phyloP scores from a whole-genome alignment of 352 stramenopile species.

The Thalassiosira pacifica region DNA sequence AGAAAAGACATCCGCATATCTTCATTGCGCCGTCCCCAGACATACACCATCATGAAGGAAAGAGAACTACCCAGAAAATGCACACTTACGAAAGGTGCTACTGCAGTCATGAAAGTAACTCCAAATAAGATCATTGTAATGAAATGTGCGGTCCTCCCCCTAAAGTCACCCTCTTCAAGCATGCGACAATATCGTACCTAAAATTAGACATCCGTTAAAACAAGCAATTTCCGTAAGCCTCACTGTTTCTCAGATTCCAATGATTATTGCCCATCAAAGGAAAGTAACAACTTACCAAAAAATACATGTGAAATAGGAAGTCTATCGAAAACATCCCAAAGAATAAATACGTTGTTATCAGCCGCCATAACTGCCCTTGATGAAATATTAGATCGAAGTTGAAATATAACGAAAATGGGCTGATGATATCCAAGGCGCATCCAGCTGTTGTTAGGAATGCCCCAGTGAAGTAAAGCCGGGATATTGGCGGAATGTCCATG shows the following conservation, averaged over 20 bases:
- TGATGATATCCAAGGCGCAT: conserved; percentile 96
- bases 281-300: conserved; percentile 87
- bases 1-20: conserved; percentile 98
- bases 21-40: conserved; percentile 97
- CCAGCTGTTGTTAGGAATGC: conserved; percentile 97
- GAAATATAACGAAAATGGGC: conserved; percentile 95
- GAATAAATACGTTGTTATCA: conserved; percentile 99
- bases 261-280: not conserved
- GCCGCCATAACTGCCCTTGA: conserved; percentile 96
- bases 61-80: conserved; percentile 98
- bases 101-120: conserved; percentile 92
- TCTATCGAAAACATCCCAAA: conserved; percentile 99
- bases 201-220: conserved; percentile 36
- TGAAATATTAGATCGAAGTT: conserved; percentile 97
- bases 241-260: conserved; percentile 2
- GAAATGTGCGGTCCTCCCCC: conserved; percentile 96
- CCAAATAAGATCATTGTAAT: conserved; percentile 98
- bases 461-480: conserved; percentile 96
- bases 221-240: not conserved
- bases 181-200: conserved; percentile 94
- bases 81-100: conserved; percentile 96
- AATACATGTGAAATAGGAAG: conserved; percentile 99
- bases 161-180: conserved; percentile 98
- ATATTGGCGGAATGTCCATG: conserved; percentile 98
- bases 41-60: conserved; percentile 99